Evolutionary conservation across 768 basidiomycete species (phyloP).

Genomic region (Sporobolomyces roseus): DNA sequence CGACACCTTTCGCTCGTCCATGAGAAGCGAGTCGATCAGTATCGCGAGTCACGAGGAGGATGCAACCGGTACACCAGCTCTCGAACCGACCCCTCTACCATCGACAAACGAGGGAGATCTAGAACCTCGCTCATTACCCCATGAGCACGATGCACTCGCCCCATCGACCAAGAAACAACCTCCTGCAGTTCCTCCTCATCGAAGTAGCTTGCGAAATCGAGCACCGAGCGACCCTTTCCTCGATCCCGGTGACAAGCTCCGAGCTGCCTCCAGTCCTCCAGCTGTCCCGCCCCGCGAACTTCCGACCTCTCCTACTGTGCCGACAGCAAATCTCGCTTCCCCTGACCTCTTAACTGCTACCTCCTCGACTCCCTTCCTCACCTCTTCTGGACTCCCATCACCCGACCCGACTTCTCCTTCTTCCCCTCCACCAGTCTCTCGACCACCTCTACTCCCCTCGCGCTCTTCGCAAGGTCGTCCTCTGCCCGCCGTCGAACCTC

Average conservation of each 20-base stretch:
- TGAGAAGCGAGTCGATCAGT: conserved; percentile 9
- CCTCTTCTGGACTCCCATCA: not conserved
- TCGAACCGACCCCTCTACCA: too few species aligned
- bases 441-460: not conserved
- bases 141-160: too few species aligned
- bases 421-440: not conserved
- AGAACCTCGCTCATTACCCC: too few species aligned
- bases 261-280: not conserved
- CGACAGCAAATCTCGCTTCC: not conserved
- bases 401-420: not conserved
- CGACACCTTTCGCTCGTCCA: conserved; percentile 15
- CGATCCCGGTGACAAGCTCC: not conserved
- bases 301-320: not conserved
- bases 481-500: not conserved
- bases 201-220: not conserved
- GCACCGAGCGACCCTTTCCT: conserved; percentile 34
- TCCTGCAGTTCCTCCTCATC: conserved; percentile 35
- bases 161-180: not conserved
- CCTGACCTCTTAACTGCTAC: not conserved
- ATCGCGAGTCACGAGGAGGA: not conserved
- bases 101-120: too few species aligned
- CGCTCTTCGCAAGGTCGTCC: not conserved
- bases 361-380: conserved; percentile 15
- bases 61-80: too few species aligned
- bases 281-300: not conserved